phyloP scores from a whole-genome alignment of 1,139 yeast genomes.

The Candida smagusa region DNA sequence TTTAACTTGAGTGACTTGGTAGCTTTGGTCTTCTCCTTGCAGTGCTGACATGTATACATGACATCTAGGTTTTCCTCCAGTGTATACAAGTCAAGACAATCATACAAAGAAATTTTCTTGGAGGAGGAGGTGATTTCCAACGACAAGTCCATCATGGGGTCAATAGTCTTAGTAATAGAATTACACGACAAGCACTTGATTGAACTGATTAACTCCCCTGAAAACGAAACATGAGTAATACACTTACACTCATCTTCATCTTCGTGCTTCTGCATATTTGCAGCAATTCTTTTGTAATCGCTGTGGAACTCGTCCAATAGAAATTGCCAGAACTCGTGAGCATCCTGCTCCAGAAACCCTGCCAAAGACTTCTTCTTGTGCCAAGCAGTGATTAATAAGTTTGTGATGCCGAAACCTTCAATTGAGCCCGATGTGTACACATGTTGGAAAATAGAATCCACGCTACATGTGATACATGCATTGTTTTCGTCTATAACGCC shows the following conservation, averaged over 20 bases:
- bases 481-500: conserved; percentile 33
- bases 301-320: conserved; percentile 78
- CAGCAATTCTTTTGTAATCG: conserved; percentile 35
- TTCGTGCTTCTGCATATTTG: conserved; percentile 7
- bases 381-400: conserved; percentile 79
- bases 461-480: conserved; percentile 78
- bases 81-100: conserved; percentile 76
- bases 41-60: conserved; percentile 64
- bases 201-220: conserved; percentile 71
- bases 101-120: conserved; percentile 37
- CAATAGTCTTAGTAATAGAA: conserved; percentile 64
- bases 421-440: conserved; percentile 54
- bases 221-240: conserved; percentile 74
- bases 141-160: conserved; percentile 88
- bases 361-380: conserved; percentile 77
- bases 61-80: conserved; percentile 72
- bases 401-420: conserved; percentile 73
- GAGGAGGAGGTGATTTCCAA: conserved; percentile 53
- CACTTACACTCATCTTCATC: conserved; percentile 54
- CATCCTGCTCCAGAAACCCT: conserved; percentile 96
- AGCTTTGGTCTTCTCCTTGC: conserved; percentile 62
- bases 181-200: conserved; percentile 72
- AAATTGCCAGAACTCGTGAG: conserved; percentile 96
- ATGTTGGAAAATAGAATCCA: conserved; percentile 71
- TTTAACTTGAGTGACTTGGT: conserved; percentile 66